Base-by-base conservation (phyloP, 2,329 filamentous ascomycete genomes). In the Dactylonectria macrodidyma region DNA sequence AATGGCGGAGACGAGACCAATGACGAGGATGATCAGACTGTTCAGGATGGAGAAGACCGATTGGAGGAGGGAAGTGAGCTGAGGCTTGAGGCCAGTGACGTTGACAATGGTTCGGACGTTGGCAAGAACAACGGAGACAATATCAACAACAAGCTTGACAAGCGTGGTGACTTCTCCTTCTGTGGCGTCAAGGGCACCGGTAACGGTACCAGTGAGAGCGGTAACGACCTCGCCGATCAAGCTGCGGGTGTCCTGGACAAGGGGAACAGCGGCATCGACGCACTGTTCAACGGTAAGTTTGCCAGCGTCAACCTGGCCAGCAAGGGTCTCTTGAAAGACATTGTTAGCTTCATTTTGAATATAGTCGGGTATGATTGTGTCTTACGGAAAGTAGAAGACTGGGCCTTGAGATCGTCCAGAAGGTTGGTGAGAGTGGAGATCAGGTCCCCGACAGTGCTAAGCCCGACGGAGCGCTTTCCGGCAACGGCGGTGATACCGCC, bases 51-150 rank as follows among this genome's bases (percentile, higher is more conserved):
- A 22, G 10, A 54, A 54, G 51, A 54, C 51, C 3, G 10, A 22
- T 30, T 54, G 51, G 1, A 54, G 33, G 51, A 54, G 16, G 5
- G 51, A 54, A n/a, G 22, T 12, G 9, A 54, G 33, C 33, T 54
- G 51, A 54, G 51, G 51, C 5, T n/a, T n/a, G n/a, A 54, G 51
- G 51, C 51, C 51, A 10, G 33, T 54, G 51, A 54, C 51, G n/a
- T 30, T 34, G 19, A 54, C 51, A 11, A 54, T 54, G 51, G 5
- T 30, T 12, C 22, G 22, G 51, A 54, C 51, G 33, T 34, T 54
- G n/a, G 33, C 1, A 2, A 54, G 7, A 5, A 19, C 34, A 9
- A 54, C 24, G 10, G 33, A 22, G 2, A 54, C 51, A n/a, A 54
- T 30, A n/a, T n/a, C 11, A 30, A 54, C 51, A 34, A 54, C 51